Evolutionary conservation across 2,329 filamentous ascomycete genomes (phyloP), one percentile per base, ranked within the genome.

Genomic region (Cordyceps militaris): DNA sequence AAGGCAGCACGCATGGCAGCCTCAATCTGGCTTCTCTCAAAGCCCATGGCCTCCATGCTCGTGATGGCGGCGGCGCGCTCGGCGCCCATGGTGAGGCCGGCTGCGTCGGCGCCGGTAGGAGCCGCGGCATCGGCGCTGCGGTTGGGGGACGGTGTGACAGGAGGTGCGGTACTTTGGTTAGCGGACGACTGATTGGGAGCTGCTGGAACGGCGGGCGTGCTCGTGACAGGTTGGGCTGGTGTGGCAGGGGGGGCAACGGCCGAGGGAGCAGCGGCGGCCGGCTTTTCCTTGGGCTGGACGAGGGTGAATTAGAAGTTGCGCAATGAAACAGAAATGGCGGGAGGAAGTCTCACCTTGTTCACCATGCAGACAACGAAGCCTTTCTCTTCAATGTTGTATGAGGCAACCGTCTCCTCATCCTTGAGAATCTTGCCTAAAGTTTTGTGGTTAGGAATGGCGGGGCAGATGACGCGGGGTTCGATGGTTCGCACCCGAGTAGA

Each of bases 301-400:
- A 38, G 21, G 14, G 24, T 19, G 44, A 10, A 61, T 66, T 49
- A 61, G 62, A 34, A 23, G 46, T 21, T 21, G 55, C 26, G 36
- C 14, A 36, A 19, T n/a, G 46, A 10, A 13, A 19, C 3, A 30
- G 30, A 11, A n/a, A 16, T 23, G 19, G 5, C n/a, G 46, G 10
- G 7, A 34, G 19, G 36, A n/a, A 58, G 56, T 62, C 73, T 62
- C 78, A 96, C 92, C 89, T 97, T 97, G 71, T 90, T 91, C 67
- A 96, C 87, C 86, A 99, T 96, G 78, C 94, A 99, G 61, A 99
- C 94, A 67, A 99, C 91, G 73, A 97, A 99, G 38, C 94, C 94
- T 81, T 97, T 99, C 82, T 97, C 94, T 76, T 99, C 93, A 63
- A 99, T 97, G 76, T 91, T 96, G 79, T 97, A 97, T 42, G 89